Percentiles rank a stretch among this genome's conserved stretches.
phyloP scores from a whole-genome alignment of 1,284 basidiomycete genomes.

The Leccinum huronense region DNA sequence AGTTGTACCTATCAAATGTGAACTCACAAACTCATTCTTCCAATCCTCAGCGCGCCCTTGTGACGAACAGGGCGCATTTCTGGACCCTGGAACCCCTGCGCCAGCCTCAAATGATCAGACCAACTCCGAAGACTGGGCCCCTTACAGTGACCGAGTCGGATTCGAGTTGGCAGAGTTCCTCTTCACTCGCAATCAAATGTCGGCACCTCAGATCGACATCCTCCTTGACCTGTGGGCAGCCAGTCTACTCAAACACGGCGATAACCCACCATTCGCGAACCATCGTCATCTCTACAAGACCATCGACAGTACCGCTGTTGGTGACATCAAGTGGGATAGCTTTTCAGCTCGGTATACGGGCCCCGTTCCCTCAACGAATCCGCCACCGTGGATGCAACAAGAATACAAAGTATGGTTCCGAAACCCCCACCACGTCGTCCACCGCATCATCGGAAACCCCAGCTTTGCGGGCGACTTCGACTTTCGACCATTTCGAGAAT shows the following conservation, averaged over 20 bases:
- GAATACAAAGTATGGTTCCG: not conserved
- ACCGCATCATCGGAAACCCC: constrained; percentile 26
- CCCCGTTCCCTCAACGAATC: not conserved
- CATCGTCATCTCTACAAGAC: not conserved
- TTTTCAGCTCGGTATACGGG: not conserved
- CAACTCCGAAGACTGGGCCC: not conserved
- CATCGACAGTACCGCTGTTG: not conserved
- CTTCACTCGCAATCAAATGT: not conserved
- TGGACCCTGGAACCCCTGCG: not conserved
- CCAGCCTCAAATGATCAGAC: not conserved
- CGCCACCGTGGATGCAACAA: not conserved
- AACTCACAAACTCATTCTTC: not conserved
- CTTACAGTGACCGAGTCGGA: not conserved
- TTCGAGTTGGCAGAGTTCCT: not conserved
- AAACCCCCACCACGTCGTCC: not conserved
- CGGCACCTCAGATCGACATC: not conserved
- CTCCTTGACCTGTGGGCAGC: not conserved
- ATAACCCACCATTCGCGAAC: not conserved
- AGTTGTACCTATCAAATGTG: not conserved
- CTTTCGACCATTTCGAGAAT: constrained; percentile 28
- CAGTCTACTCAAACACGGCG: not conserved
- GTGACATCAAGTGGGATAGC: not conserved
- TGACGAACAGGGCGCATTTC: not conserved
- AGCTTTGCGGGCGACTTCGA: constrained; percentile 32
- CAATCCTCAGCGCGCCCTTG: not conserved